Evolutionary conservation across 1,284 basidiomycete species (phyloP), one percentile per base, ranked within the genome.

Genomic region (Trametes pubescens): DNA sequence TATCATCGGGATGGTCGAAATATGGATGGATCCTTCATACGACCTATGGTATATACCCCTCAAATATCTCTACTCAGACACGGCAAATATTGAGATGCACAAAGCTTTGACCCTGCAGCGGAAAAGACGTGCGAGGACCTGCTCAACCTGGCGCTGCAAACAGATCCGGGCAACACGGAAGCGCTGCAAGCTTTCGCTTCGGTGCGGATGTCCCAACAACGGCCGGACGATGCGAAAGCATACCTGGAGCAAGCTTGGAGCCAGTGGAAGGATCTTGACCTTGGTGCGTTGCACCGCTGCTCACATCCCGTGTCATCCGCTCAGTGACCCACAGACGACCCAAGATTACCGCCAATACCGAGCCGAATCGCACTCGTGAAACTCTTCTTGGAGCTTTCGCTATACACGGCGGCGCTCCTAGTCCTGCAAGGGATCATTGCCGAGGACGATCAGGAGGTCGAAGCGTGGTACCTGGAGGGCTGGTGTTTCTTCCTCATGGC

Each of bases 391-490:
- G 96, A 98, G 75, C 82, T 95, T 34, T 81, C 83, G n/a, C 76
- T 88, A 43, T 90, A 88, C 78, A 79, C 86, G 26, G 82, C 85
- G 16, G 94, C 95, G 1, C 79, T 97, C 14, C 80, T 91, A 46
- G 88, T 96, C 6, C 78, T 98, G 14, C 87, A 93, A 47, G 91
- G 90, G 5, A 84, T 96, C 29, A 90, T 96, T 76, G 86, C 91
- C 13, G 82, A 90, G 13, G 94, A 97, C 76, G 93, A 95, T 69
- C 87, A 95, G 72, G 92, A 95, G 61, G 89, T 96, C 7, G 95
- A 97, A 73, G 94, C 91, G 3, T 96, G 95, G 86, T 98, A 98
- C 76, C 85, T 97, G n/a, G 93, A 96, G 75, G 96, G 95, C 57
- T 96, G 95, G 94, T 91, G 93, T 64, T 95, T 94, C 83, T 94